phyloP scores from a whole-genome alignment of 352 stramenopile species.

The Porosira glacialis region DNA sequence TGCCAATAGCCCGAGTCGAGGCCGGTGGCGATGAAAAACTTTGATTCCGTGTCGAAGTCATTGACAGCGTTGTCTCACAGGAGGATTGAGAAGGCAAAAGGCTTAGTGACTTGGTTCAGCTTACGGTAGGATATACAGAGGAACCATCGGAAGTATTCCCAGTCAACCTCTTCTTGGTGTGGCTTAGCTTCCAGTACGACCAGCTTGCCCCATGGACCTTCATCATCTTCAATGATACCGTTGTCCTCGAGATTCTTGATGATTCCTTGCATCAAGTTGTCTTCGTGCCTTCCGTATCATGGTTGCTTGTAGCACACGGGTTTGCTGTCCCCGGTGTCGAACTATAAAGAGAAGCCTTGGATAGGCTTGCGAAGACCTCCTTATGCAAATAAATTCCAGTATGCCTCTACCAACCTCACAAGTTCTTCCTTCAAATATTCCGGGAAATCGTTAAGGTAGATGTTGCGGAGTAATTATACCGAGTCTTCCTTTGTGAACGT shows the following conservation, averaged over 20 bases:
- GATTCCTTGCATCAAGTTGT: slow-evolving; percentile 16
- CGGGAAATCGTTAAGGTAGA: too few relatives aligned
- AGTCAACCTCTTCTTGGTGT: slow-evolving; percentile 41
- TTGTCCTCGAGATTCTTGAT: slow-evolving; percentile 17
- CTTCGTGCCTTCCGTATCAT: slow-evolving; percentile 28
- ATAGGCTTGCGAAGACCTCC: slow-evolving; percentile 17
- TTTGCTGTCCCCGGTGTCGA: slow-evolving; percentile 24
- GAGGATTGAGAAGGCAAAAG: slow-evolving; percentile 36
- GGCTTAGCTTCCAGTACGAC: slow-evolving; percentile 41
- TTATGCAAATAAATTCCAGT: slow-evolving; percentile 28
- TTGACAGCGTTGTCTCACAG: slow-evolving; percentile 28
- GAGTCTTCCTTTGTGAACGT: too few relatives aligned
- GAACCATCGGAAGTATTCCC: slow-evolving; percentile 41
- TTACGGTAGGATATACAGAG: slow-evolving; percentile 47
- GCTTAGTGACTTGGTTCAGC: slow-evolving; percentile 28
- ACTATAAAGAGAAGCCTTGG: slow-evolving; percentile 31
- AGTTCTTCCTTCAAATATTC: too few relatives aligned
- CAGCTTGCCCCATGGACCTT: slow-evolving; percentile 30
- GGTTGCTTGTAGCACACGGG: slow-evolving; percentile 26
- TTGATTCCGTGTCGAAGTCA: neutral
- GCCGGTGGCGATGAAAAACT: slow-evolving; percentile 18
- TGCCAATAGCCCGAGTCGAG: slow-evolving; percentile 34
- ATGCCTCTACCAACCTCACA: too few relatives aligned
- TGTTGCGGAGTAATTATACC: too few relatives aligned
- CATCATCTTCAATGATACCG: slow-evolving; percentile 19